Base-by-base conservation (phyloP, 495 filamentous ascomycete species). In the Chaetomidium leptoderma region DNA sequence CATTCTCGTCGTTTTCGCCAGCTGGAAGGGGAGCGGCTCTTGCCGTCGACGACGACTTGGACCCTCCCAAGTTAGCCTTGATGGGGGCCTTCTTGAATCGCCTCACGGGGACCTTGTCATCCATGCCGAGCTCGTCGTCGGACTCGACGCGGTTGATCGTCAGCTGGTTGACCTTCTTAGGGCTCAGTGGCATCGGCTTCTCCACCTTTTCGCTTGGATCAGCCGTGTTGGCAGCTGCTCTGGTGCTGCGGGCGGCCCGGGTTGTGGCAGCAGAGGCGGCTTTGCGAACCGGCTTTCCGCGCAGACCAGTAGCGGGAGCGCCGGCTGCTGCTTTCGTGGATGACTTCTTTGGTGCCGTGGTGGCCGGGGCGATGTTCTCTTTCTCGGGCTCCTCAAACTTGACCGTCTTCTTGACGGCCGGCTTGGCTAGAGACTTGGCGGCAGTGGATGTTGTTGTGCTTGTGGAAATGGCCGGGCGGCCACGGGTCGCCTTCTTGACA, bases 321-420 rank as follows among this genome's bases (percentile, higher is more conserved):
- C 46, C 29, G 9, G 47, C 32, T 29, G 58, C 10, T 10, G 32
- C 27, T 17, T 48, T 60, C 19, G 24, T 44, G 29, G 69, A 44
- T 1, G 66, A 53, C 57, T 72, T 74, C 29, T 30, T 29, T 42
- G 64, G 51, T 2, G 63, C 30, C 51, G 66, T 62, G 14, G 53
- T 26, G 14, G 65, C 56, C 8, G 74, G 75, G 19, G 66, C 51
- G 10, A 79, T 59, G 48, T 83, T 82, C 63, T 83, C 80, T 62
- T 83, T 81, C 66, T 81, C 78, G 1, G 79, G 78, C 53, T 81
- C 80, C 63, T 81, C 70, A 61, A 83, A 83, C 44, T 74, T 80
- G 58, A 83, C 80, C 1, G 73, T 74, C 68, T 83, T 83, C 70
- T 80, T 83, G 23, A 70, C 42, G 7, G 61, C 32, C 17, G 74